Conservation (phyloP, 805 yeast genomes). For the Ogataea ramenticola region DNA sequence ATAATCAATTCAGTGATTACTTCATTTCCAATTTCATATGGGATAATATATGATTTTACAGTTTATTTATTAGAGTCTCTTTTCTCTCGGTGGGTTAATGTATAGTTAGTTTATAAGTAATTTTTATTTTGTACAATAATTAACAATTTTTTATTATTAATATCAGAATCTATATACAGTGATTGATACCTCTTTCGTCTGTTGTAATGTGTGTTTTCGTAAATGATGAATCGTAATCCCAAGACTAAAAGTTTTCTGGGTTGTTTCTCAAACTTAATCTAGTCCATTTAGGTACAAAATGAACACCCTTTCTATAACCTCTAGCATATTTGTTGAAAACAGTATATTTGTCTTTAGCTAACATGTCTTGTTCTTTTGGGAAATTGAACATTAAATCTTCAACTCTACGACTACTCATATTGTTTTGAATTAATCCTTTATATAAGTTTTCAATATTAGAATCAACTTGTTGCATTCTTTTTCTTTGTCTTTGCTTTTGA, state of each 20-base stretch:
- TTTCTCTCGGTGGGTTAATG: too few relatives aligned
- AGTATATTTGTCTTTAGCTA: conserved; percentile 77
- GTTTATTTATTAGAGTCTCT: too few relatives aligned
- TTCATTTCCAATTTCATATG: conserved; percentile 72
- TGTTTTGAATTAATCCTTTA: conserved; percentile 34
- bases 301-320: conserved; percentile 84
- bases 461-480: conserved; percentile 79
- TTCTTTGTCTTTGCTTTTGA: conserved; percentile 81
- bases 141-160: background rate
- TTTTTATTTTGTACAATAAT: background rate
- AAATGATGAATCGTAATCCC: background rate
- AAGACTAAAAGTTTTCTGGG: conserved; percentile 53
- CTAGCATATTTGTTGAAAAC: conserved; percentile 68
- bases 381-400: conserved; percentile 35
- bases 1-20: conserved; percentile 49
- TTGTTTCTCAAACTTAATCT: conserved; percentile 72
- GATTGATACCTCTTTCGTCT: background rate
- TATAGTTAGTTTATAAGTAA: background rate
- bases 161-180: background rate
- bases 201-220: too few relatives aligned
- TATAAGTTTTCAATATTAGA: conserved; percentile 60
- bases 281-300: conserved; percentile 89
- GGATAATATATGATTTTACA: conserved; percentile 52
- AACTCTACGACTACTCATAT: conserved; percentile 26
- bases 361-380: conserved; percentile 81